Evolutionary conservation across 2,329 filamentous ascomycete species (phyloP).

Genomic region (Macroventuria anomochaeta): DNA sequence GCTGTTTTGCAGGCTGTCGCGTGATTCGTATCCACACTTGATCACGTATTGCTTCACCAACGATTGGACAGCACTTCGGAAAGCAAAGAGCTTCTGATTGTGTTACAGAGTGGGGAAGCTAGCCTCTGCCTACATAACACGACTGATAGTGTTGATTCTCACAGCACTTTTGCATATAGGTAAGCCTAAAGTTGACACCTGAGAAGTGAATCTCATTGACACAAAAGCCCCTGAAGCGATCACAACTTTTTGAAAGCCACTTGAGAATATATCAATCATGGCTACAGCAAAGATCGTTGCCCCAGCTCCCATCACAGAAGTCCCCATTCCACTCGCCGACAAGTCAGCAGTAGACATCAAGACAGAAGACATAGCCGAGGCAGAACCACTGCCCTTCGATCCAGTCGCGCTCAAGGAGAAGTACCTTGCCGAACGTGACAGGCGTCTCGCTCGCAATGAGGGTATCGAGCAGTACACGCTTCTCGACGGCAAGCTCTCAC

Average conservation of each 20-base stretch:
- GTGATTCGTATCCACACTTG: background rate
- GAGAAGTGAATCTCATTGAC: background rate
- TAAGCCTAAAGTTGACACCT: background rate
- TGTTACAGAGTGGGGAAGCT: slow-evolving; percentile 5
- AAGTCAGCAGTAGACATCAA: slow-evolving; percentile 28
- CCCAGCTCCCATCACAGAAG: slow-evolving; percentile 25
- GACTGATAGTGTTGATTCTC: background rate
- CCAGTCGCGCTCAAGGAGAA: slow-evolving; percentile 34
- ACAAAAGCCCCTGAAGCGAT: background rate
- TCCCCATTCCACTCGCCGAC: slow-evolving; percentile 21
- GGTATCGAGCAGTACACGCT: slow-evolving; percentile 39
- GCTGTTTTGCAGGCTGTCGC: background rate
- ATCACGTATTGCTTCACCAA: background rate
- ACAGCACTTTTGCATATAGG: background rate
- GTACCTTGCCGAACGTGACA: slow-evolving; percentile 40
- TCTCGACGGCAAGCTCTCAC: slow-evolving; percentile 33
- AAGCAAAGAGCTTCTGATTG: background rate
- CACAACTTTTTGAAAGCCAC: background rate
- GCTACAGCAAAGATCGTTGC: slow-evolving; percentile 17
- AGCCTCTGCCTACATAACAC: background rate
- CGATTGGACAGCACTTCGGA: slow-evolving; percentile 6
- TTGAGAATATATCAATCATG: slow-evolving; percentile 8
- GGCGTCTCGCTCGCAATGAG: slow-evolving; percentile 31
- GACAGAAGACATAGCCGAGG: slow-evolving; percentile 20
- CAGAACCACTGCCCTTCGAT: slow-evolving; percentile 33